Evolutionary conservation across 75 land plant species (phyloP).

Genomic region (Picea sitchensis): DNA sequence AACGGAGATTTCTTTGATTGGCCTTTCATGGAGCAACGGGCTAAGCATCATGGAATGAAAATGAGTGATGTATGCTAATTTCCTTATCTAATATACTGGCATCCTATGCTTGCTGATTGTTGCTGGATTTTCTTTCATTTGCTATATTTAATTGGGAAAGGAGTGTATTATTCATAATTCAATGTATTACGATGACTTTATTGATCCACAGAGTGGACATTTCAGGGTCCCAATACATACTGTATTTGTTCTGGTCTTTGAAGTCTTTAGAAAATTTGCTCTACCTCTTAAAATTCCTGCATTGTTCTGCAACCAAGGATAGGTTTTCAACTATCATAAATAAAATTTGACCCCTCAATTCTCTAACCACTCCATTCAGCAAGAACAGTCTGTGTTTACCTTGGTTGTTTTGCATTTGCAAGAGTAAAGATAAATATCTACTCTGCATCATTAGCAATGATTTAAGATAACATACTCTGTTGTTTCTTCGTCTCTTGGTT

Average conservation of each 20-base stretch:
- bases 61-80: constrained; percentile 79
- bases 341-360: background rate
- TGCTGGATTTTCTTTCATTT: background rate
- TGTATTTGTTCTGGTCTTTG: background rate
- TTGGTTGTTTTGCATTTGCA: background rate
- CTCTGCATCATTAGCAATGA: background rate
- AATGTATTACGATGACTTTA: background rate
- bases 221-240: background rate
- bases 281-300: background rate
- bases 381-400: background rate
- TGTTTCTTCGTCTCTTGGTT: background rate
- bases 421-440: background rate
- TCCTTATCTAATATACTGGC: constrained; percentile 5
- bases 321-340: background rate
- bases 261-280: background rate
- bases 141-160: background rate
- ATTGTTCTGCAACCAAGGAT: no score
- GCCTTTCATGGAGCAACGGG: constrained; percentile 90
- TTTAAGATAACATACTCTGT: background rate
- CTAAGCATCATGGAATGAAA: constrained; percentile 74
- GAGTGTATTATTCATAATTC: background rate
- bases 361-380: background rate
- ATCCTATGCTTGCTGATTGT: background rate
- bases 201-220: background rate
- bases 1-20: constrained; percentile 99